phyloP scores from a whole-genome alignment of 148 eudicot genomes.

The Suaeda aralocaspica region DNA sequence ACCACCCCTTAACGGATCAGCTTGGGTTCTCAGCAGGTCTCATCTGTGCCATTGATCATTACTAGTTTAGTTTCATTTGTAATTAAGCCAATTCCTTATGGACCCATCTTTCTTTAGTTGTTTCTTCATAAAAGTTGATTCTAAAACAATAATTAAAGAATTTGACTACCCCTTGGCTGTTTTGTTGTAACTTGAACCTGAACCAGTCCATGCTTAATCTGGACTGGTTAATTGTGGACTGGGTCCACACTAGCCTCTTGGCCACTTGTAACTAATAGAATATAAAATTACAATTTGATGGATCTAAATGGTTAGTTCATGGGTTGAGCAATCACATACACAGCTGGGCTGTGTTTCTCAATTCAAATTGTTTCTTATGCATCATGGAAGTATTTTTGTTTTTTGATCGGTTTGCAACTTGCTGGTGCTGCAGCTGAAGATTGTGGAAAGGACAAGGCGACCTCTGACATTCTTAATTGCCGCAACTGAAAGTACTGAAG shows the following conservation, averaged over 20 bases:
- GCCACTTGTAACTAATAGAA: background rate
- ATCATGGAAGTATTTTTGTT: background rate
- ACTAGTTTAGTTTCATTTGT: too few relatives aligned
- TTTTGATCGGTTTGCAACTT: constrained; percentile 13
- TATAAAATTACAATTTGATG: background rate
- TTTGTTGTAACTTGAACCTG: background rate
- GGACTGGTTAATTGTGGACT: background rate
- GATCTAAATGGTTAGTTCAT: background rate
- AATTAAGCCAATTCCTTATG: too few relatives aligned
- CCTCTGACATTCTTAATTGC: constrained; percentile 67
- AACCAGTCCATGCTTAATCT: background rate
- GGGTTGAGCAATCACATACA: background rate
- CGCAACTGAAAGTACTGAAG: constrained; percentile 77
- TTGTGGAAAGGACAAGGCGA: constrained; percentile 35
- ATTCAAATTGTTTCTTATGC: background rate
- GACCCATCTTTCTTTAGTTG: too few relatives aligned
- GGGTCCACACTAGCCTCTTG: background rate
- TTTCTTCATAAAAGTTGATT: too few relatives aligned
- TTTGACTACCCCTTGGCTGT: background rate
- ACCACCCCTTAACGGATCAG: too few relatives aligned
- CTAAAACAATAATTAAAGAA: too few relatives aligned
- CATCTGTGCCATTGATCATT: too few relatives aligned
- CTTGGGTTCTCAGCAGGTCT: too few relatives aligned
- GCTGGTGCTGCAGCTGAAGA: constrained; percentile 41
- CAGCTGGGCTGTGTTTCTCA: background rate